Conservation (phyloP, 129 eudicot genomes). For the Tanacetum coccineum region DNA sequence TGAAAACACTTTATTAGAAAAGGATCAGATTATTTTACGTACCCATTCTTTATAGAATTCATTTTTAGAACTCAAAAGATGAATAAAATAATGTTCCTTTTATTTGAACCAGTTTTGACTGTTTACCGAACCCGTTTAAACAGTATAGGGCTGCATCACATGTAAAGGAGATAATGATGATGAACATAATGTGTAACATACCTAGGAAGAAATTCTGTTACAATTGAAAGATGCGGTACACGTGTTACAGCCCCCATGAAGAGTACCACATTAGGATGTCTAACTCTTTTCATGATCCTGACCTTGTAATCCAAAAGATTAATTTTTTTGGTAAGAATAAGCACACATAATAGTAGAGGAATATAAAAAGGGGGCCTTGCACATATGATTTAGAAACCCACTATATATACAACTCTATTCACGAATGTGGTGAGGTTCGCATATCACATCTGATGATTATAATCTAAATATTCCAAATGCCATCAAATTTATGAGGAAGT, state of each 20-base stretch:
- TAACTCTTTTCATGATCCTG: constrained; percentile 82
- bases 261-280: constrained; percentile 97
- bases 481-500: neutral
- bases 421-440: neutral
- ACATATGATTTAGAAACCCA: no score
- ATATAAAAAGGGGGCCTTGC: neutral
- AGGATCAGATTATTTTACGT: no score
- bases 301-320: constrained; percentile 52
- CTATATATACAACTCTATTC: no score
- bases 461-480: neutral
- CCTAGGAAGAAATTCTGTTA: constrained; percentile 99
- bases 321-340: constrained; percentile 8
- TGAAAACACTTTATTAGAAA: no score
- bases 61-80: no score
- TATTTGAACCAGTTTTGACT: no score
- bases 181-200: constrained; percentile 33
- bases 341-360: neutral
- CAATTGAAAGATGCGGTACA: constrained; percentile 92
- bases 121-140: no score
- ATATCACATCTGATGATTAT: no score
- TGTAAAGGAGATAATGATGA: neutral
- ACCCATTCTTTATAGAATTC: no score
- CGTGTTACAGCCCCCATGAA: constrained; percentile 99
- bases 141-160: neutral
- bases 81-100: no score